A percentile compares a stretch with the other conserved stretches of the same genome.
Evolutionary conservation across 371 early-diverging fungal genomes (phyloP).

Genomic region (Circinella umbellata): DNA sequence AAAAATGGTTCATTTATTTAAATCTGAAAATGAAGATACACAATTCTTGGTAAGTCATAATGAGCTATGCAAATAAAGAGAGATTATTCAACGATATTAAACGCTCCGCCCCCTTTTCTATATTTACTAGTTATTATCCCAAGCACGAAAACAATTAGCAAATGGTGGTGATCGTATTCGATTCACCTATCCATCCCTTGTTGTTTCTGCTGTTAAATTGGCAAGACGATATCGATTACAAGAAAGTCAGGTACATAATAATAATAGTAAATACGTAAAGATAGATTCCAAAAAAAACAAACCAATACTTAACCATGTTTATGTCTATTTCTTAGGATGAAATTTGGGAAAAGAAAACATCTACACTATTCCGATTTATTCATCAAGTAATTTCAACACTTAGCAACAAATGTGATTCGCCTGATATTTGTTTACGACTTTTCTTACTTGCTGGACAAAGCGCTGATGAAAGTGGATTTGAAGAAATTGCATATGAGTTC

Average conservation of each 20-base stretch:
- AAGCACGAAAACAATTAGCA: conserved; percentile 79
- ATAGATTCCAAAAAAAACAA: too few relatives aligned
- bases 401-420: conserved; percentile 65
- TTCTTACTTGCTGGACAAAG: conserved; percentile 83
- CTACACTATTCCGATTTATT: conserved; percentile 73
- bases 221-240: conserved; percentile 60
- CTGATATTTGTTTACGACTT: conserved; percentile 79
- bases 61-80: background rate
- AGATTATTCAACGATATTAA: too few relatives aligned
- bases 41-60: conserved; percentile 67
- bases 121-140: conserved; percentile 62
- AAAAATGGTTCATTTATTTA: conserved; percentile 81
- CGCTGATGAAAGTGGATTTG: conserved; percentile 81
- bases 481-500: conserved; percentile 91
- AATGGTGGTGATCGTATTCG: conserved; percentile 85
- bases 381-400: conserved; percentile 77
- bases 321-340: conserved; percentile 38
- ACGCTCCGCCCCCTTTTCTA: too few relatives aligned
- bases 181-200: conserved; percentile 87
- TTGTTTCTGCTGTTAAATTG: conserved; percentile 72
- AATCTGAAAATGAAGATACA: conserved; percentile 67
- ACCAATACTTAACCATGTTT: background rate
- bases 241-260: conserved; percentile 39
- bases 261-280: background rate
- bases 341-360: conserved; percentile 67